Percentiles rank a stretch among this genome's conserved stretches.
Conservation (phyloP, 148 eudicot species). For the Amaranthus palmeri region DNA sequence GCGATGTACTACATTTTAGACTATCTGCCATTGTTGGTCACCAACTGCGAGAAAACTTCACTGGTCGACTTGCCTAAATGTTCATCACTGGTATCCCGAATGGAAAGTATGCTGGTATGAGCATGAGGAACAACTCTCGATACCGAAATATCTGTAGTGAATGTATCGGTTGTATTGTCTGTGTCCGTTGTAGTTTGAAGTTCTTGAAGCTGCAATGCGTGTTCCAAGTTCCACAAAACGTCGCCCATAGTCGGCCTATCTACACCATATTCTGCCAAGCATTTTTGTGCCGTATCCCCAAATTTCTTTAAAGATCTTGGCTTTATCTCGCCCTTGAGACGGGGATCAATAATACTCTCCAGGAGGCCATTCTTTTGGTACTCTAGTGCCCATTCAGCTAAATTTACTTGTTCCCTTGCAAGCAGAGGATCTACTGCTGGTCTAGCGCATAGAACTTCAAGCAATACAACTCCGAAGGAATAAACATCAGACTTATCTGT, state of each 20-base stretch:
- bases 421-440: slow-evolving; percentile 88
- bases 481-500: slow-evolving; percentile 92
- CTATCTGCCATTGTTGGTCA: slow-evolving; percentile 71
- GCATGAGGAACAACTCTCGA: slow-evolving; percentile 28
- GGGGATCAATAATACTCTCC: slow-evolving; percentile 62
- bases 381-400: slow-evolving; percentile 88
- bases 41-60: slow-evolving; percentile 78
- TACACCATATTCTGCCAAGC: slow-evolving; percentile 80
- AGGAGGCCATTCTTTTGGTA: slow-evolving; percentile 65
- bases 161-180: slow-evolving; percentile 20
- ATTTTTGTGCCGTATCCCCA: slow-evolving; percentile 84
- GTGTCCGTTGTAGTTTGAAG: slow-evolving; percentile 31
- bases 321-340: slow-evolving; percentile 51
- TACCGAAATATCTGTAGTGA: slow-evolving; percentile 27
- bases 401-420: slow-evolving; percentile 74
- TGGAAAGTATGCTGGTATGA: slow-evolving; percentile 15
- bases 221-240: slow-evolving; percentile 88
- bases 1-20: background rate
- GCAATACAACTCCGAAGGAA: slow-evolving; percentile 86
- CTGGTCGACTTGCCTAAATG: slow-evolving; percentile 44
- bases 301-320: slow-evolving; percentile 58
- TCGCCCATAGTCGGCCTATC: slow-evolving; percentile 97
- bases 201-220: slow-evolving; percentile 75
- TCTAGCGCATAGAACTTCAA: slow-evolving; percentile 91
- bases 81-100: slow-evolving; percentile 35